Percentiles rank a stretch among this genome's conserved stretches.
phyloP scores from a whole-genome alignment of 345 rosid species.

The Limnanthes douglasii region DNA sequence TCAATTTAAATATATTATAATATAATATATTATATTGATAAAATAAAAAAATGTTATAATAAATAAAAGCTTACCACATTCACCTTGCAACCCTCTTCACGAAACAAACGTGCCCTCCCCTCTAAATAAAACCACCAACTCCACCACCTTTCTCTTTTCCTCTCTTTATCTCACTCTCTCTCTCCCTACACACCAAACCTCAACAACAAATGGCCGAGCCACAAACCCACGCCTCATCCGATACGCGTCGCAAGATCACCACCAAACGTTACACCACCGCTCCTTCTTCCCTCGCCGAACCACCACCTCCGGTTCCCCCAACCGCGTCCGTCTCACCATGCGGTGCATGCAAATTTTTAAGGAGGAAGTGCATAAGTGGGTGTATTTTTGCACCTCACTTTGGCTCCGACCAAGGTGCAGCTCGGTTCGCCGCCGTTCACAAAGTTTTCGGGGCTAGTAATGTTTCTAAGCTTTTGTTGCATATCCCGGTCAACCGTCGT shows the following conservation, averaged over 20 bases:
- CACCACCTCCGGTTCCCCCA: neutral
- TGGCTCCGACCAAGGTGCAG: constrained; percentile 86
- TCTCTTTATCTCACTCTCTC: neutral
- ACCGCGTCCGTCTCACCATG: constrained; percentile 44
- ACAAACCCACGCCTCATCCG: constrained; percentile 22
- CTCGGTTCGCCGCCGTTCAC: constrained; percentile 91
- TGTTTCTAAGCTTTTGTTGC: constrained; percentile 70
- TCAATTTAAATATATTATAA: neutral
- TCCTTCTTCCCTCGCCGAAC: neutral
- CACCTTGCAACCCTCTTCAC: constrained; percentile 59
- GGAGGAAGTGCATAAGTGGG: constrained; percentile 84
- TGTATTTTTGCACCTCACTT: constrained; percentile 95
- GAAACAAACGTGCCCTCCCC: constrained; percentile 58
- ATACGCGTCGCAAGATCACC: constrained; percentile 25
- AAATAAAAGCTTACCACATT: constrained; percentile 30
- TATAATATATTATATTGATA: no score
- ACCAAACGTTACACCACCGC: constrained; percentile 8
- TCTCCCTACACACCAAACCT: constrained; percentile 7
- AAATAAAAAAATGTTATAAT: constrained; percentile 5
- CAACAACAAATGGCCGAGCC: constrained; percentile 35
- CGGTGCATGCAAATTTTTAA: constrained; percentile 94
- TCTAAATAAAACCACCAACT: constrained; percentile 23
- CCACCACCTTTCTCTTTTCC: constrained; percentile 15
- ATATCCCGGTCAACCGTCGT: constrained; percentile 67
- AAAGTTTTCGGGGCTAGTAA: constrained; percentile 96